Base-by-base conservation (phyloP, 177 flowering plant species). In the Vitis hybrid region DNA sequence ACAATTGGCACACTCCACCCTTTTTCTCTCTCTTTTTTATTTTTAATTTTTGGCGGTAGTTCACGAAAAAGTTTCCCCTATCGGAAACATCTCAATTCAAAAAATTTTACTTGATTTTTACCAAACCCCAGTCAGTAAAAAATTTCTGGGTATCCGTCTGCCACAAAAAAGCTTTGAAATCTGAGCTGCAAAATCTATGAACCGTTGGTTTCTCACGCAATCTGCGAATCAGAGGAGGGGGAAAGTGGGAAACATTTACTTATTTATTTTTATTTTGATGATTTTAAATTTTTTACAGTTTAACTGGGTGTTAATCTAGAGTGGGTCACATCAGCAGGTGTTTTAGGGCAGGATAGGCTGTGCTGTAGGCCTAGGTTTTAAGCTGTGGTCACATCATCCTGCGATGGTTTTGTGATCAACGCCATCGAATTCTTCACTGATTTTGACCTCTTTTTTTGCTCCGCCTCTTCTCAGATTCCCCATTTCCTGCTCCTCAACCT, bases 261-360 rank as follows among this genome's bases (percentile, higher is more conserved):
- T 67, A 58, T 51, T 4, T 40, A 46, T 27, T 27, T 27, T 27
- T 11, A 55, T 27, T 18, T 70, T 60, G 21, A 56, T 48, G 17
- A 55, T 60, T 51, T 46, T 54, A 12, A 52, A 12, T 27, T 48
- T 81, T 81, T 79, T 57, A 70, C 82, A 72, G 78, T 79, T 77
- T 72, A 69, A 78, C 80, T 76, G 75, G 70, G 52, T 73, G 83
- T 76, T 73, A 32, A 75, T 76, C 76, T 67, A n/a, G 27, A 82
- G 84, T 81, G 85, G 85, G 89, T 85, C 89, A 87, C 89, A 83
- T 83, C 86, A 84, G 70, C 85, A 82, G 90, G 83, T 80, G 80
- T 58, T 32, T 12, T 21, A 4, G 60, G 10, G 55, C 30, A 18
- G 48, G 60, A 65, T 77, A 68, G 73, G 65, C 51, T 74, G 60